Percentiles rank a stretch among this genome's conserved stretches.
Evolutionary conservation across 208 protist species (phyloP).

Genomic region (Sergeia podlipaevii): DNA sequence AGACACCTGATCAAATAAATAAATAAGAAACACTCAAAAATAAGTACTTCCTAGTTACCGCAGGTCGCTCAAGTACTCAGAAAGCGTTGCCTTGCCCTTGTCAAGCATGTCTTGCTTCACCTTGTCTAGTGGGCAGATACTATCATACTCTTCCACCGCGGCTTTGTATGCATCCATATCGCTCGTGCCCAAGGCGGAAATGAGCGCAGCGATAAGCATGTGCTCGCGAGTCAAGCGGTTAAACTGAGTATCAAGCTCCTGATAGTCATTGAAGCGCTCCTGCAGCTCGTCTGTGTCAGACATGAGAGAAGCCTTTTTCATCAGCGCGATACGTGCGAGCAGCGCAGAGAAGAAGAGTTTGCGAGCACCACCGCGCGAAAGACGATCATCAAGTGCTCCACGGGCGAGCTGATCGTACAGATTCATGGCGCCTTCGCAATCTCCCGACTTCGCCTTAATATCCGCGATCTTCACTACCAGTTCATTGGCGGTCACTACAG

Average conservation of each 20-base stretch:
- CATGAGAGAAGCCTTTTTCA: constrained; percentile 49
- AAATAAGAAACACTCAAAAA: constrained; percentile 1
- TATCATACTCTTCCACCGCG: constrained; percentile 74
- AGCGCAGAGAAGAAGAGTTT: constrained; percentile 84
- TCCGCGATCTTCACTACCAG: constrained; percentile 74
- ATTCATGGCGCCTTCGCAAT: constrained; percentile 57
- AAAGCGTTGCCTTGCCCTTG: constrained; percentile 62
- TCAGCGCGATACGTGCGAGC: constrained; percentile 64
- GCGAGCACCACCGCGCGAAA: constrained; percentile 54
- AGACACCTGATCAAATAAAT: constrained; percentile 6
- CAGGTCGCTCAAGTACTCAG: constrained; percentile 45
- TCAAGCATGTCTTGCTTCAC: constrained; percentile 68
- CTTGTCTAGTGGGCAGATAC: constrained; percentile 68
- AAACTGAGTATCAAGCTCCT: constrained; percentile 87
- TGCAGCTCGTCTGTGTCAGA: constrained; percentile 61
- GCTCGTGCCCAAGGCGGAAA: constrained; percentile 69
- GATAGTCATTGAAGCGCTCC: constrained; percentile 80
- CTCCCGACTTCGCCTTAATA: constrained; percentile 48
- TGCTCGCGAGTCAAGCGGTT: constrained; percentile 78
- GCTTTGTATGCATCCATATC: constrained; percentile 54
- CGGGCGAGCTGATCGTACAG: constrained; percentile 74
- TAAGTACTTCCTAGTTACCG: constrained; percentile 17
- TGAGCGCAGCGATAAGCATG: constrained; percentile 78
- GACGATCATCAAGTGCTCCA: constrained; percentile 70
- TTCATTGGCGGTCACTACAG: constrained; percentile 63